phyloP scores from a whole-genome alignment of 169 alveolate species.

The Eimeria maxima region DNA sequence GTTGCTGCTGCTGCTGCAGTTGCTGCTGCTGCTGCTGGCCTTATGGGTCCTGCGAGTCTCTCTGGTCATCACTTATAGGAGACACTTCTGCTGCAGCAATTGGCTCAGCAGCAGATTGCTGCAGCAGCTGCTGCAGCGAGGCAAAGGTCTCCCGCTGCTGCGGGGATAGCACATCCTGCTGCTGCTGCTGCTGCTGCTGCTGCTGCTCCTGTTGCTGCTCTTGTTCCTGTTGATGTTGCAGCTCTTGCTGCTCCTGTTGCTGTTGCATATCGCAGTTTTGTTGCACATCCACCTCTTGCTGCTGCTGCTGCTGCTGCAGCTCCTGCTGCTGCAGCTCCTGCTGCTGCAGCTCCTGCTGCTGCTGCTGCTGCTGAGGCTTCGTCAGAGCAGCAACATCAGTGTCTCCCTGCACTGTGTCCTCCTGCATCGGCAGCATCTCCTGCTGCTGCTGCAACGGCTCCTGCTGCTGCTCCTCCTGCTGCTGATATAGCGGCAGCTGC shows the following conservation, averaged over 20 bases:
- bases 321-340: too few species aligned
- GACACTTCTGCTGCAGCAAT: conserved; percentile 4
- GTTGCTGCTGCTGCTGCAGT: too few species aligned
- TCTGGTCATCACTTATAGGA: conserved; percentile 20
- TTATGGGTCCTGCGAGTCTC: background rate
- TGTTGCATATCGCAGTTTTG: too few species aligned
- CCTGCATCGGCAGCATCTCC: too few species aligned
- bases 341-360: background rate
- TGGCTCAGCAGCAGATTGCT: conserved; percentile 56
- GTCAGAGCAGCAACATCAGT: too few species aligned
- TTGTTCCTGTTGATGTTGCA: too few species aligned
- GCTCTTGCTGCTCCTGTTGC: too few species aligned
- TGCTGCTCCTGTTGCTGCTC: too few species aligned
- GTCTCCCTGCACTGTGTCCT: background rate
- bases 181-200: too few species aligned
- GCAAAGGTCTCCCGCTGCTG: conserved; percentile 35
- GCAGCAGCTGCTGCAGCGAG: conserved; percentile 53
- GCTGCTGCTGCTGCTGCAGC: too few species aligned
- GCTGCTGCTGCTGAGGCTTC: conserved; percentile 12
- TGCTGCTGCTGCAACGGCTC: background rate
- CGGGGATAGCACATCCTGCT: background rate
- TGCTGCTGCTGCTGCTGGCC: too few species aligned
- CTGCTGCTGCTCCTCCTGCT: conserved; percentile 1
- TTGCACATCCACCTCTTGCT: too few species aligned
- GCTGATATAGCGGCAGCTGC: conserved; percentile 60